A percentile compares a stretch with the other conserved stretches of the same genome.
phyloP scores from a whole-genome alignment of 495 filamentous ascomycete genomes.

The Penicillium coprophilum region DNA sequence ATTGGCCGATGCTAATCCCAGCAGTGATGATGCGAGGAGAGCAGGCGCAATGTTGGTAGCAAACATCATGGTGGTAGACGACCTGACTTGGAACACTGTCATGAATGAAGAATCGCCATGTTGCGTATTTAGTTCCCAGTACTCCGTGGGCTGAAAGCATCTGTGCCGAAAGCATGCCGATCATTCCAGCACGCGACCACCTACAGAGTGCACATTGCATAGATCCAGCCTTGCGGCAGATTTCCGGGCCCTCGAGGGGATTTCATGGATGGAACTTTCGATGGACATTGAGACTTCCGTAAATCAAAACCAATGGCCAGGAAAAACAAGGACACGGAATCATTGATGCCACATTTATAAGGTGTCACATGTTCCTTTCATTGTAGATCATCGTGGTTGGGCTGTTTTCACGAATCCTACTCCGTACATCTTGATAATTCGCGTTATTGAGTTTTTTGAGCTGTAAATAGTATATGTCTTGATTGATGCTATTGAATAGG shows the following conservation, averaged over 20 bases:
- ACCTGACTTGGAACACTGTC: neutral
- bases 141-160: neutral
- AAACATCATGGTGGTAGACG: neutral
- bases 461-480: too few species aligned
- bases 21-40: neutral
- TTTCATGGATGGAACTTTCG: neutral
- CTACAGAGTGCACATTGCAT: neutral
- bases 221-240: neutral
- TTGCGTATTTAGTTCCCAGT: neutral
- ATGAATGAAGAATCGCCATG: neutral
- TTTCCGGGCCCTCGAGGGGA: neutral
- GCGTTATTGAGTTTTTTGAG: too few species aligned
- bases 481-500: too few species aligned
- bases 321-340: too few species aligned
- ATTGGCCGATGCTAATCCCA: constrained; percentile 34
- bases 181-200: neutral
- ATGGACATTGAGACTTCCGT: neutral
- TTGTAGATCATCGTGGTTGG: too few species aligned
- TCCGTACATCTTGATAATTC: too few species aligned
- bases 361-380: neutral
- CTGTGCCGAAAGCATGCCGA: neutral
- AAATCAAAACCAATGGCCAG: too few species aligned
- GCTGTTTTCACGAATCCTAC: too few species aligned
- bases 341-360: neutral
- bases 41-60: neutral